Evolutionary conservation across 2,329 filamentous ascomycete genomes (phyloP).

Genomic region (Onygenales sp.): DNA sequence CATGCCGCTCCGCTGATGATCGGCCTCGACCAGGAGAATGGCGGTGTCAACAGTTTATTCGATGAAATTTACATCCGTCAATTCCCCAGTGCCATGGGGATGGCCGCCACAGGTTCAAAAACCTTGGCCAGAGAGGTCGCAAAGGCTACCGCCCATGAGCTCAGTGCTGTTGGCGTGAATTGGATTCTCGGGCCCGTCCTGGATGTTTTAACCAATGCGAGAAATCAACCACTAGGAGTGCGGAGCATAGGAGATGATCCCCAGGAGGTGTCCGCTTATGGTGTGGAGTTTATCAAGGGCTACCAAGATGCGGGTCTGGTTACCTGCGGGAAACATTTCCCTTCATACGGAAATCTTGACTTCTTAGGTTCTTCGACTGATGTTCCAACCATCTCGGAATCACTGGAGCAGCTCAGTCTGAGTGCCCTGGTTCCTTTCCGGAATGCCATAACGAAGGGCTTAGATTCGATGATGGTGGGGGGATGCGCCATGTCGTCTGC

Average conservation of each 20-base stretch:
- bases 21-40: conserved; percentile 93
- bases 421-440: conserved; percentile 86
- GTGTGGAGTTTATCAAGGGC: conserved; percentile 80
- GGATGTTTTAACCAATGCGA: conserved; percentile 86
- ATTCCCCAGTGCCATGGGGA: conserved; percentile 93
- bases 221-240: conserved; percentile 83
- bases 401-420: conserved; percentile 82
- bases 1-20: conserved; percentile 85
- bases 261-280: conserved; percentile 87
- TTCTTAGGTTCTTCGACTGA: conserved; percentile 85
- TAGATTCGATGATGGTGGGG: conserved; percentile 93
- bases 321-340: conserved; percentile 92
- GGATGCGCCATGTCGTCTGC: conserved; percentile 87
- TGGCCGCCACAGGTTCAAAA: conserved; percentile 81
- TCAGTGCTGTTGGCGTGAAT: conserved; percentile 89
- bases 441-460: conserved; percentile 73
- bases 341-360: conserved; percentile 89
- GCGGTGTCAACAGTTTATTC: conserved; percentile 91
- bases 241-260: conserved; percentile 87
- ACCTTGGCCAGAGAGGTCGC: conserved; percentile 83
- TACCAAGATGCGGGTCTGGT: conserved; percentile 85
- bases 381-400: conserved; percentile 92
- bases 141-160: conserved; percentile 85
- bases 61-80: conserved; percentile 94
- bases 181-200: conserved; percentile 89